phyloP scores from a whole-genome alignment of 768 basidiomycete species.

The Naganishia vaughanmartiniae region DNA sequence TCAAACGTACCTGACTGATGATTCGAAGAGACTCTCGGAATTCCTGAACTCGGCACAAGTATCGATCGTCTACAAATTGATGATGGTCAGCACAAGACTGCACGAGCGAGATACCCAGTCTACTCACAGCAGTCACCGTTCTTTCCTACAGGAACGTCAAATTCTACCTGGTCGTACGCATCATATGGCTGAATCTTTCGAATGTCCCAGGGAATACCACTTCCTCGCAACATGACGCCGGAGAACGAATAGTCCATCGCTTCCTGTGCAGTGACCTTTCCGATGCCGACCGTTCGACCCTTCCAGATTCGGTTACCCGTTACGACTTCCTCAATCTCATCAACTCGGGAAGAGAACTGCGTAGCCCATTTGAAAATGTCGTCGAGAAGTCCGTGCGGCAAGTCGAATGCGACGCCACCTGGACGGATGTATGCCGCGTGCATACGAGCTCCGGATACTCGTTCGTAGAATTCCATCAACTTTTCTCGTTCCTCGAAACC shows the following conservation, averaged over 20 bases:
- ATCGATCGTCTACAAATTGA: conserved; percentile 66
- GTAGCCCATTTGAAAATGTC: conserved; percentile 99
- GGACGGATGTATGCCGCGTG: conserved; percentile 98
- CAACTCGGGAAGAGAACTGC: conserved; percentile 82
- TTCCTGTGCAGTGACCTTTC: conserved; percentile 84
- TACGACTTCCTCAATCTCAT: conserved; percentile 97
- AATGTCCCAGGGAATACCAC: conserved; percentile 91
- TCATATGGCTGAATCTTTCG: conserved; percentile 87
- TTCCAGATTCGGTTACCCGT: conserved; percentile 99
- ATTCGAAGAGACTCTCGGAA: conserved; percentile 92
- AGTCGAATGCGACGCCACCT: conserved; percentile 94
- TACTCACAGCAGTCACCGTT: conserved; percentile 82
- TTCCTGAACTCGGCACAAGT: conserved; percentile 95
- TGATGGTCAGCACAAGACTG: neutral
- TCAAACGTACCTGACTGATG: conserved; percentile 56
- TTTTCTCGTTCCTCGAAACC: conserved; percentile 99
- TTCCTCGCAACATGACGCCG: conserved; percentile 94
- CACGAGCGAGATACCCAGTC: neutral
- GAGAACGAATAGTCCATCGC: conserved; percentile 90
- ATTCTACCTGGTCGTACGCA: conserved; percentile 96
- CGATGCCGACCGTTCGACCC: conserved; percentile 83
- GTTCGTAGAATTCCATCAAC: conserved; percentile 99
- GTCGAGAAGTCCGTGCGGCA: conserved; percentile 96
- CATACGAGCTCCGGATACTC: conserved; percentile 93
- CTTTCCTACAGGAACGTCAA: conserved; percentile 93